Evolutionary conservation across 306 rosid species (phyloP).

Genomic region (Abrus pulchellus): DNA sequence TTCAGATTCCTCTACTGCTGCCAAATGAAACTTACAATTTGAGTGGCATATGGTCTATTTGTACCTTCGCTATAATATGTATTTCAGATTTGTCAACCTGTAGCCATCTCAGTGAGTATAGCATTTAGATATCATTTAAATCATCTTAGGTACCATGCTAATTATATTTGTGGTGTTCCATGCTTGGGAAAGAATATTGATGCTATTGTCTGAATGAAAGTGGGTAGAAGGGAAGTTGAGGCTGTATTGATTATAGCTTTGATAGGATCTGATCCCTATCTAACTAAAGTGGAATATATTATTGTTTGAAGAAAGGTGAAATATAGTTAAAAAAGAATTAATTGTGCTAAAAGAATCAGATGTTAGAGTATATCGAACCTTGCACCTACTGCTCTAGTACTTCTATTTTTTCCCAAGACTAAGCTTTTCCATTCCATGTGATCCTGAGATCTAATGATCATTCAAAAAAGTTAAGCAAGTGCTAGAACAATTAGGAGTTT

Average conservation of each 20-base stretch:
- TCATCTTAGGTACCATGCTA: background rate
- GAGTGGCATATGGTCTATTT: background rate
- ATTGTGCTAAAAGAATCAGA: too few species aligned
- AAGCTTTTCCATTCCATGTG: background rate
- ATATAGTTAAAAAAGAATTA: too few species aligned
- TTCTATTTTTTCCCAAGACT: background rate
- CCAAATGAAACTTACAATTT: conserved; percentile 10
- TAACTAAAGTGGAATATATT: background rate
- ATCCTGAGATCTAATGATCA: too few species aligned
- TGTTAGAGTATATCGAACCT: background rate
- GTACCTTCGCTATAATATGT: conserved; percentile 15
- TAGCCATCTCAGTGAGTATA: background rate
- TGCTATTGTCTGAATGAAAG: background rate
- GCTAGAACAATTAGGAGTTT: too few species aligned
- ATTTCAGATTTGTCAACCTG: background rate
- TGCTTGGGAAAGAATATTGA: conserved; percentile 1
- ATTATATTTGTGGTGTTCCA: background rate
- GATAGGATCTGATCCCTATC: background rate
- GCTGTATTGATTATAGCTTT: background rate
- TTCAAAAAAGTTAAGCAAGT: background rate
- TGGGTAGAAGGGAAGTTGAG: background rate
- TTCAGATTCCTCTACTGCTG: conserved; percentile 21
- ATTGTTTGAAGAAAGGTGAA: background rate
- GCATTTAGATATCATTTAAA: background rate
- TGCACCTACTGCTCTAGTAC: background rate